A percentile compares a stretch with the other conserved stretches of the same genome.
Conservation (phyloP, 192 early-diverging fungal species). For the Coemansia sp. region DNA sequence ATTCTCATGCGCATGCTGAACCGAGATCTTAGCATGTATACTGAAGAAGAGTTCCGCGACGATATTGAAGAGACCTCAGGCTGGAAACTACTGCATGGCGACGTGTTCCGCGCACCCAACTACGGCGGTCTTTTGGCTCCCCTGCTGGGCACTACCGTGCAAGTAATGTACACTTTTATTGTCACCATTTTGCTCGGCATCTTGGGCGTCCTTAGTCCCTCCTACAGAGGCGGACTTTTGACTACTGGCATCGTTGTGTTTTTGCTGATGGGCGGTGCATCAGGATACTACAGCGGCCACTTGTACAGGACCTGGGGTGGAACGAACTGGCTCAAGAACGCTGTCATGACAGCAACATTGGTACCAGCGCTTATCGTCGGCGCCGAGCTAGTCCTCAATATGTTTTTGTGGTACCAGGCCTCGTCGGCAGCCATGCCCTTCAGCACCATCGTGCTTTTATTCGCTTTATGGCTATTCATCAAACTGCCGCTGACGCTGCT, state of each 20-base stretch:
- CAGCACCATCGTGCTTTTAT: constrained; percentile 75
- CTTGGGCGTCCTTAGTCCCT: constrained; percentile 63
- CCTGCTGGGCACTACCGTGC: constrained; percentile 71
- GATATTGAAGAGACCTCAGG: constrained; percentile 70
- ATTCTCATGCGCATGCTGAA: constrained; percentile 68
- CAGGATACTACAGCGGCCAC: constrained; percentile 69
- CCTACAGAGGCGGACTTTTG: constrained; percentile 65
- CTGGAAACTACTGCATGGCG: constrained; percentile 76
- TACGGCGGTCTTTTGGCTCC: constrained; percentile 67
- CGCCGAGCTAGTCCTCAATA: constrained; percentile 71
- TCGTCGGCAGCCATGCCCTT: constrained; percentile 93
- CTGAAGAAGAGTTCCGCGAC: constrained; percentile 54
- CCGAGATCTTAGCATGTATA: constrained; percentile 59
- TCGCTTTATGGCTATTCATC: constrained; percentile 77
- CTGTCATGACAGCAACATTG: constrained; percentile 59
- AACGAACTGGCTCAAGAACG: constrained; percentile 68
- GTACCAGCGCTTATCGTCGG: constrained; percentile 62
- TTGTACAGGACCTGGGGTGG: constrained; percentile 72
- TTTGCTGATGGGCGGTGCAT: constrained; percentile 56
- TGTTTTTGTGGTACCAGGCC: constrained; percentile 82
- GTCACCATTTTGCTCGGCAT: constrained; percentile 57
- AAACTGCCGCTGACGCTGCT: constrained; percentile 77
- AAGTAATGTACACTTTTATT: constrained; percentile 60
- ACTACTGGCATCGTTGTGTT: constrained; percentile 57
- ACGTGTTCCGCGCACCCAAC: constrained; percentile 71